Conservation (phyloP, 1,284 basidiomycete genomes). For the Butyriboletus appendiculatus region DNA sequence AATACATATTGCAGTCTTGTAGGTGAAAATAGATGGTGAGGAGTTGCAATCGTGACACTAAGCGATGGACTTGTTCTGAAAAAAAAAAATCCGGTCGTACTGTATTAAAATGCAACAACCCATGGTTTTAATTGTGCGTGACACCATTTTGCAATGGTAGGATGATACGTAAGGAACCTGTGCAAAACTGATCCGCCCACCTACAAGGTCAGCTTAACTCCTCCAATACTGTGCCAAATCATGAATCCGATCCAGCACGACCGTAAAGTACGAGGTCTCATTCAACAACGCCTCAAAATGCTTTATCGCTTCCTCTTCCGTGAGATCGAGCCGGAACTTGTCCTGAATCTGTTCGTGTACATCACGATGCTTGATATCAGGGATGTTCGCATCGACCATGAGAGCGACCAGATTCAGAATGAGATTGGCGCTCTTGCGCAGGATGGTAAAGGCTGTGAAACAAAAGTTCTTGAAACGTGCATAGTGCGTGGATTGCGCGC, state of each 20-base stretch:
- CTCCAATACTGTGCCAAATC: conserved; percentile 85
- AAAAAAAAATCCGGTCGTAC: not conserved
- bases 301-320: conserved; percentile 96
- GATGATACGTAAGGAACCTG: conserved; percentile 7
- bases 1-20: not conserved
- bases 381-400: conserved; percentile 98
- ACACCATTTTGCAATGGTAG: not conserved
- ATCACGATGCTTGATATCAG: conserved; percentile 93
- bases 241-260: conserved; percentile 91
- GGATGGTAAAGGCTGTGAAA: conserved; percentile 93
- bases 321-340: conserved; percentile 93
- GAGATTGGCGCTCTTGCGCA: conserved; percentile 97
- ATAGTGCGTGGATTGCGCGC: conserved; percentile 90
- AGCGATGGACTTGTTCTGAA: not conserved
- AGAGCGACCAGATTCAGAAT: conserved; percentile 95
- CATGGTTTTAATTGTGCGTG: not conserved
- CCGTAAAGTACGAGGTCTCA: conserved; percentile 93
- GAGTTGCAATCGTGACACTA: too few relatives aligned
- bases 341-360: conserved; percentile 90
- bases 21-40: not conserved
- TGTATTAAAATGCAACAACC: not conserved
- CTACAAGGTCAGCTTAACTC: conserved; percentile 40
- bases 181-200: conserved; percentile 1
- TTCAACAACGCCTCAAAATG: conserved; percentile 94
- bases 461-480: conserved; percentile 94